These are phyloP conservation scores for Penicillium sp. DNA, from an alignment of 2,329 filamentous ascomycete genomes.

Conservation along the genomic window DNA sequence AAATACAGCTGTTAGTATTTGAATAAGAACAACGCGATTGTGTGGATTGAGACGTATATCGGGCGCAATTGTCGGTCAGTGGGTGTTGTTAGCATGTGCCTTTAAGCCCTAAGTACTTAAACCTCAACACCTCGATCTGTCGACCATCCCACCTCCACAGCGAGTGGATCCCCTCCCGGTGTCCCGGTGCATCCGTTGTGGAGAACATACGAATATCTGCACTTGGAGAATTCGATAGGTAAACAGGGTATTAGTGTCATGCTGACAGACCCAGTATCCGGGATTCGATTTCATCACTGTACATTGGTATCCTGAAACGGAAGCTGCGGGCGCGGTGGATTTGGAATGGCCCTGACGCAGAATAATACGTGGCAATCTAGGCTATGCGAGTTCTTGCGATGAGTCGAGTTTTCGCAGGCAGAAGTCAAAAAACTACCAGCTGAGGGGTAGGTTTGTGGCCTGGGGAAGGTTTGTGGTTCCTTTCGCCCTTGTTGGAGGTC, in stretches of 20 bases:
- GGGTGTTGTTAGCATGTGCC: background rate
- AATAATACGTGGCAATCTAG: background rate
- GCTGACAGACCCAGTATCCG: background rate
- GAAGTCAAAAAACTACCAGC: background rate
- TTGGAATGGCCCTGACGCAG: background rate
- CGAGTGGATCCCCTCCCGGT: background rate
- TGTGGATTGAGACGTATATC: background rate
- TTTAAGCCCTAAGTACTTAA: background rate
- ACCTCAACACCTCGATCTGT: background rate
- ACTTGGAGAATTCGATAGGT: constrained; percentile 1
- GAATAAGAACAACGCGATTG: no score
- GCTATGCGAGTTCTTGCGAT: background rate
- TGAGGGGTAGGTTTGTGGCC: background rate
- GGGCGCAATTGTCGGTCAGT: background rate
- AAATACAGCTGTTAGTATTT: background rate
- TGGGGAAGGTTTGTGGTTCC: background rate
- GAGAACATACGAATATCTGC: background rate
- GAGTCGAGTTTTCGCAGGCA: background rate
- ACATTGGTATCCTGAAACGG: background rate
- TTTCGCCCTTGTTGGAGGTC: background rate
- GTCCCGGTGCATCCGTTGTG: background rate
- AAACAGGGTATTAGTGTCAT: background rate
- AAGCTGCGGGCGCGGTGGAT: background rate
- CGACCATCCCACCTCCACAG: background rate
- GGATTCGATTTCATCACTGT: background rate